These are phyloP conservation scores for Leccinum variicolor DNA, from an alignment of 768 basidiomycete species.

Conservation along the genomic window DNA sequence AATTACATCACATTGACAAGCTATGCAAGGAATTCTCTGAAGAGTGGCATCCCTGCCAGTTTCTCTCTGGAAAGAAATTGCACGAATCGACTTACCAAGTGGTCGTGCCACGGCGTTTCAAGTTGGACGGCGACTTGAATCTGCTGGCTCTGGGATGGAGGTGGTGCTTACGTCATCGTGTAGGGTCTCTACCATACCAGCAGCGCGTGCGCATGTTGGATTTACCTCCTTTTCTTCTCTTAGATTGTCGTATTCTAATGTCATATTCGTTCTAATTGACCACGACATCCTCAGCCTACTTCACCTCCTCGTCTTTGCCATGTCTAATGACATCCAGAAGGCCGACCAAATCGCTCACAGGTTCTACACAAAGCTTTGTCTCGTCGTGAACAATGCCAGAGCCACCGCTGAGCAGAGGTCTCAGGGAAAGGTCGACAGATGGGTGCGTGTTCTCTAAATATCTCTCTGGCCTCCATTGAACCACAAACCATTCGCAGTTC, in stretches of 20 bases:
- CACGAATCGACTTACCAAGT: slow-evolving; percentile 6
- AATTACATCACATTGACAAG: neutral
- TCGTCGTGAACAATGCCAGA: slow-evolving; percentile 70
- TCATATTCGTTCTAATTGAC: slow-evolving; percentile 24
- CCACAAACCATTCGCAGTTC: slow-evolving; percentile 51
- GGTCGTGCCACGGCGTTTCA: neutral
- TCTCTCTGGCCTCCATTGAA: neutral
- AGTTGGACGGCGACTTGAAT: neutral
- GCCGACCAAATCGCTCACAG: slow-evolving; percentile 85
- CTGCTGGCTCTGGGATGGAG: slow-evolving; percentile 12
- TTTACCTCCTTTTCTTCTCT: slow-evolving; percentile 17
- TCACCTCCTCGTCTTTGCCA: slow-evolving; percentile 29
- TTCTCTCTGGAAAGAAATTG: neutral
- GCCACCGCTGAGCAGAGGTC: slow-evolving; percentile 48
- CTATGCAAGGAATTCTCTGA: neutral
- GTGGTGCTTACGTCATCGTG: slow-evolving; percentile 24
- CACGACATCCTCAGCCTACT: slow-evolving; percentile 3
- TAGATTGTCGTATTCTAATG: slow-evolving; percentile 31
- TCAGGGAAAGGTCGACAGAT: slow-evolving; percentile 67
- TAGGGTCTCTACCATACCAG: slow-evolving; percentile 15
- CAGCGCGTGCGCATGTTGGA: slow-evolving; percentile 19
- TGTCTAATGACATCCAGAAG: slow-evolving; percentile 57
- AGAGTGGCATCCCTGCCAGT: neutral
- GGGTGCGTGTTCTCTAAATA: slow-evolving; percentile 49
- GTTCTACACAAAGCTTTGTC: slow-evolving; percentile 79